Evolutionary conservation across 2,329 filamentous ascomycete species (phyloP).

Genomic region (Pseudocercospora cruenta): DNA sequence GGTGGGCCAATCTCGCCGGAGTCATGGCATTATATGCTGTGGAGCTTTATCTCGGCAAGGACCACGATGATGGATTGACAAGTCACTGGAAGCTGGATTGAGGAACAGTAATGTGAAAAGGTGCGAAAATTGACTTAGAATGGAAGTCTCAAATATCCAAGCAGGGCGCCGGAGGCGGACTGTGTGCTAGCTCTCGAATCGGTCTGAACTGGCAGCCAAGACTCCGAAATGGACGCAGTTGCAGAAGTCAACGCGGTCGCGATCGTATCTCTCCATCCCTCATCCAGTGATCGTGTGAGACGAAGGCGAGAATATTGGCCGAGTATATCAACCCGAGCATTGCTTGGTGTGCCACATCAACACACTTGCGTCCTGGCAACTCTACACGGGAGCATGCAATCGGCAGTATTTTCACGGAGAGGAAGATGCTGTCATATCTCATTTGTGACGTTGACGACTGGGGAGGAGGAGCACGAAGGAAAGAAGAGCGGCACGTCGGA

Average conservation of each 20-base stretch:
- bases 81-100: conserved; percentile 77
- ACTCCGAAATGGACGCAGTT: not conserved
- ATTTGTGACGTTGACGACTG: not conserved
- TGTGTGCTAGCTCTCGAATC: not conserved
- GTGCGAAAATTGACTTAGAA: not conserved
- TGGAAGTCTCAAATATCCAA: not conserved
- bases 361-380: not conserved
- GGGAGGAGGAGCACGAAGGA: not conserved
- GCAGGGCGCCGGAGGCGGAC: not conserved
- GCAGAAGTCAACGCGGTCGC: not conserved
- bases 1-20: conserved; percentile 88
- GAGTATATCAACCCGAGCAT: not conserved
- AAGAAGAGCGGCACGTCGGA: not conserved
- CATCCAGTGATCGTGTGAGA: not conserved
- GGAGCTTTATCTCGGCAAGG: conserved; percentile 83
- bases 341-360: not conserved
- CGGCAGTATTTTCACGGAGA: not conserved
- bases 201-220: not conserved
- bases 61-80: conserved; percentile 74
- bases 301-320: not conserved
- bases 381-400: not conserved
- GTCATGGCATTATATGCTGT: conserved; percentile 90
- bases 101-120: not conserved
- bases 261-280: not conserved
- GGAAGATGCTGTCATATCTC: not conserved